Base-by-base conservation (phyloP, 2,329 filamentous ascomycete genomes). In the Sporothrix sp. region DNA sequence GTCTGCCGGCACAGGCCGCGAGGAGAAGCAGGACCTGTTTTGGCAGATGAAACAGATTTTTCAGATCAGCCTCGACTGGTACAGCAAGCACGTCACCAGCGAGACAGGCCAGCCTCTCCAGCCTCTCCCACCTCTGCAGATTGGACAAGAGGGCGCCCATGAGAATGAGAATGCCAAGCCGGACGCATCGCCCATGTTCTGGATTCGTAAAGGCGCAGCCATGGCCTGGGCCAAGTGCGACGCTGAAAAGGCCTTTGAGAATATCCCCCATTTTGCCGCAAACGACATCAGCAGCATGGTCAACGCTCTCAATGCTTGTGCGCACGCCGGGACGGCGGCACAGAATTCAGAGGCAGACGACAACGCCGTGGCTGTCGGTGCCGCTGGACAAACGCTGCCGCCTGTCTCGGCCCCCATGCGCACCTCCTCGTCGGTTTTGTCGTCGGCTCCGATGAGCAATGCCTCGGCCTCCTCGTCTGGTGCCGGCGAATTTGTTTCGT, bases 21-120 rank as follows among this genome's bases (percentile, higher is more conserved):
- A 52, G 6, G 45, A 52, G 23, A 52, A 40, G 11, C 37, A 54
- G 18, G 49, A 56, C 21, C 38, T 50, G 13, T 58, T 57, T 33
- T 56, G 52, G 51, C 53, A 58, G 50, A 32, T 59, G 43, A 36
- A 32, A 8, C 32, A 53, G 25, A 43, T 59, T 25, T 56, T 54
- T 45, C 37, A 25, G 4, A 35, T 54, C 35, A 42, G 52, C 32
- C 20, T 48, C 11, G 32, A 11, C 18, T 58, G 55, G 56, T 56
- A 52, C 40, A 44, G 51, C 14, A 21, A 28, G 28, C 39, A 52
- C 27, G 39, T 57, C 28, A 16, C n/a, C 9, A 23, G 16, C 9
- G 43, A 16, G 13, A 13, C 37, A 28, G 25, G 9, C 33, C 11
- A 9, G 10, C 30, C n/a, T n/a, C n/a, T 20, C 23, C 44, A 46